Evolutionary conservation across 2,329 filamentous ascomycete species (phyloP).

Genomic region (Apiospora kogelbergensis): DNA sequence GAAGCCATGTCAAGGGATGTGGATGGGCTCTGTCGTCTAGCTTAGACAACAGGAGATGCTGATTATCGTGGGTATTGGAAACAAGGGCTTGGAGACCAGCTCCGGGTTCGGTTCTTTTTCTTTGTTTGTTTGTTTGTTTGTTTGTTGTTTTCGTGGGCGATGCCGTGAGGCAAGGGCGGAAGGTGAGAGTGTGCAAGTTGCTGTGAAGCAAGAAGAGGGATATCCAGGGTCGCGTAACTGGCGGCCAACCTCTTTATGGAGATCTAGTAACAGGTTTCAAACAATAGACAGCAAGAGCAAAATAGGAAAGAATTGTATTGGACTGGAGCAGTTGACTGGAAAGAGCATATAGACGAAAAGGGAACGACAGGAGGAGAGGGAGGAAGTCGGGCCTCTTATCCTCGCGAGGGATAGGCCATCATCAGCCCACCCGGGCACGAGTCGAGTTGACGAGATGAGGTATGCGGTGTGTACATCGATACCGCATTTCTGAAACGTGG

Average conservation of each 20-base stretch:
- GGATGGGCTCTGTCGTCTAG: constrained; percentile 25
- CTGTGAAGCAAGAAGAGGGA: constrained; percentile 26
- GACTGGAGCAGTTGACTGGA: constrained; percentile 28
- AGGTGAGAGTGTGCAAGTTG: constrained; percentile 19
- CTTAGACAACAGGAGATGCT: constrained; percentile 23
- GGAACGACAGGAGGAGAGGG: constrained; percentile 19
- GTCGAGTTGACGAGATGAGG: constrained; percentile 7
- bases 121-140: constrained; percentile 9
- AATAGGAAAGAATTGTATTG: constrained; percentile 27
- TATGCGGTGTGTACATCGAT: constrained; percentile 10
- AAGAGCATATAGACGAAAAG: constrained; percentile 24
- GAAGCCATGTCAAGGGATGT: constrained; percentile 40
- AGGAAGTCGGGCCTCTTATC: constrained; percentile 33
- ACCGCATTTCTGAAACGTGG: constrained; percentile 33
- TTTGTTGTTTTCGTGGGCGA: background rate
- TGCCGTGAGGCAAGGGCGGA: constrained; percentile 9
- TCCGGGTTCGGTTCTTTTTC: constrained; percentile 19
- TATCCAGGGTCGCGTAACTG: constrained; percentile 22
- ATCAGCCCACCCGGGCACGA: constrained; percentile 26
- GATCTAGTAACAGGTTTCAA: constrained; percentile 24
- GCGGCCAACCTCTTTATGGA: constrained; percentile 22
- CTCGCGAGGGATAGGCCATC: constrained; percentile 28
- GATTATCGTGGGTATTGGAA: constrained; percentile 30
- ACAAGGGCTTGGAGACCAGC: constrained; percentile 29
- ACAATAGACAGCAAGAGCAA: constrained; percentile 21